Base-by-base conservation (phyloP, 2,329 filamentous ascomycete species). In the Thyridium curvatum region DNA sequence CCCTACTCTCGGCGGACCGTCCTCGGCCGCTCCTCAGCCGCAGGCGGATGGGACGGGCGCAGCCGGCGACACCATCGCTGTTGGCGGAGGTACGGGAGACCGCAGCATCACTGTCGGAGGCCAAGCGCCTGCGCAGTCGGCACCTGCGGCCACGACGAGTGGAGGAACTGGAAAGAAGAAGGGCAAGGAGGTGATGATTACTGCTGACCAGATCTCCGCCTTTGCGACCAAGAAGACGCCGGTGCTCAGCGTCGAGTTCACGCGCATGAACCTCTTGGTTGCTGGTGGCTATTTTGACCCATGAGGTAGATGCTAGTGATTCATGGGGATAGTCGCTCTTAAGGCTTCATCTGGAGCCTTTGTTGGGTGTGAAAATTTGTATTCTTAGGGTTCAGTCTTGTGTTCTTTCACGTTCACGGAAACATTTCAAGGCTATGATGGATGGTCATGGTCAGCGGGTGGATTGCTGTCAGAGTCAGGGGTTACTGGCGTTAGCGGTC, bases 191-290 rank as follows among this genome's bases (percentile, higher is more conserved):
- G 86, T 89, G 4, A 86, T 87, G 52, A 84, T 95, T 33, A 90
- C 84, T 0, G 83, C 89, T 0, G 93, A 98, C 55, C 93, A 97
- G 64, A 94, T 98, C 64, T 88, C 81, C 47, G 90, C 87, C 1
- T 97, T 96, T 57, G 82, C 88, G 1, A 97, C 93, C 4, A 98
- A 98, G 75, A 95, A 94, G 66, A 91, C 85, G 13, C 90, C 91
- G 0, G 86, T 97, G 10, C 86, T 94, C 62, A 93, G 91, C 64
- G 90, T 94, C 39, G 79, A 84, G 54, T 96, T 96, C 53, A 97
- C 93, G 4, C 74, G 88, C 44, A 96, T 95, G 87, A 98, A 98
- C 58, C 63, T 97, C 48, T 84, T 96, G 12, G 71, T 97, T 44
- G 89, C 89, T 16, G 88, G 86, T 34, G 88, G 90, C 17, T 82